Evolutionary conservation across 345 rosid genomes (phyloP), one percentile per base, ranked within the genome.

Genomic region (Acer saccharum): DNA sequence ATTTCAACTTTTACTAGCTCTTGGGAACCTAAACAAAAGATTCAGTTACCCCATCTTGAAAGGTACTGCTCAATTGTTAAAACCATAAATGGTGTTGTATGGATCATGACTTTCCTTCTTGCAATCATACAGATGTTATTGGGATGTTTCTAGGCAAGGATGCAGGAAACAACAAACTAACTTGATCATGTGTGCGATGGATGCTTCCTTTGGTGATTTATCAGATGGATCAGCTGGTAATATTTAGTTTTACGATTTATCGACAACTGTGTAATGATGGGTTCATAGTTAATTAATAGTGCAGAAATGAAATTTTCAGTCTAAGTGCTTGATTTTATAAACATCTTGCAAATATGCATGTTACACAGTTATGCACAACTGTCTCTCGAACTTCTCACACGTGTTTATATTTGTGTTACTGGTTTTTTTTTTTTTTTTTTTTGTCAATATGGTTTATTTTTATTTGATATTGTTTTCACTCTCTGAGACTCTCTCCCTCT

Each of bases 131-230:
- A 86, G 88, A 74, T 62, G 76, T 73, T 68, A 23, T 71, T 67
- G 79, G 83, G 61, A 71, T 7, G 77, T 82, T 82, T 85, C 81
- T 54, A 62, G 55, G 10, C 82, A 52, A 75, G 78, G 81, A 74
- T 80, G 86, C 83, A 82, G 74, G 48, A 67, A 58, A 57, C 72
- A 67, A 39, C 78, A 46, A 66, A 73, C 76, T 78, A 65, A 64
- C 41, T 13, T 84, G 72, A 81, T 89, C 58, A 87, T 72, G 68
- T 87, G 88, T 83, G 91, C 95, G 48, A 91, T 86, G 94, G 90
- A 83, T 84, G 93, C 99, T 86, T 92, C 98, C 54, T 89, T 74
- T 80, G 92, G 94, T 71, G 96, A 92, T 78, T 76, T 81, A 78
- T 80, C 89, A 13, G 83, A 87, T 72, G 87, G 86, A 71, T 81